These are phyloP conservation scores for Backusella liffmaniae DNA, from an alignment of 192 early-diverging fungal species.

Conservation along the genomic window DNA sequence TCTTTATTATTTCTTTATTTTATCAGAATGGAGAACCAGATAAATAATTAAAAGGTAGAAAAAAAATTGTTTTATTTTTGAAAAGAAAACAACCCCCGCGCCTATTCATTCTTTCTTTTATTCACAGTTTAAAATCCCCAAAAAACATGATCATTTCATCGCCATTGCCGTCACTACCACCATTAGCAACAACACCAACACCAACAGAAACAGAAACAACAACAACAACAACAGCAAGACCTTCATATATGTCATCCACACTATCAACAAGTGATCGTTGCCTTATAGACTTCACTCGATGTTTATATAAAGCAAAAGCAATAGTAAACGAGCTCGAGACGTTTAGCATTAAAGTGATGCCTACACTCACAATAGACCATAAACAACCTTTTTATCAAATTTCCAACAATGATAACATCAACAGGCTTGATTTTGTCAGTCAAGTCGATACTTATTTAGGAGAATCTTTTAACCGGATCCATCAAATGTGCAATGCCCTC, in stretches of 20 bases:
- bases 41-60: background rate
- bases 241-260: background rate
- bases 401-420: background rate
- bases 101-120: background rate
- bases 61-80: background rate
- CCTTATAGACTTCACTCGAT: constrained; percentile 28
- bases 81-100: background rate
- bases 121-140: background rate
- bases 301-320: constrained; percentile 22
- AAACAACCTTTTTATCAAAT: background rate
- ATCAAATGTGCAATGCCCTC: constrained; percentile 18
- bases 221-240: background rate
- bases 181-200: background rate
- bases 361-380: background rate
- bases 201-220: background rate
- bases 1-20: too few relatives aligned
- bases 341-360: constrained; percentile 15
- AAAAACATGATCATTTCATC: background rate
- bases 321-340: constrained; percentile 17
- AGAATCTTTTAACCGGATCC: constrained; percentile 14
- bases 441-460: constrained; percentile 11
- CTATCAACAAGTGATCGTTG: constrained; percentile 8
- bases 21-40: too few relatives aligned
- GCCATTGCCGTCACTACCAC: background rate
- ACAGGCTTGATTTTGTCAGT: background rate